A percentile compares a stretch with the other conserved stretches of the same genome.
phyloP scores from a whole-genome alignment of 2,329 filamentous ascomycete species.

The Verticillium nubilum region DNA sequence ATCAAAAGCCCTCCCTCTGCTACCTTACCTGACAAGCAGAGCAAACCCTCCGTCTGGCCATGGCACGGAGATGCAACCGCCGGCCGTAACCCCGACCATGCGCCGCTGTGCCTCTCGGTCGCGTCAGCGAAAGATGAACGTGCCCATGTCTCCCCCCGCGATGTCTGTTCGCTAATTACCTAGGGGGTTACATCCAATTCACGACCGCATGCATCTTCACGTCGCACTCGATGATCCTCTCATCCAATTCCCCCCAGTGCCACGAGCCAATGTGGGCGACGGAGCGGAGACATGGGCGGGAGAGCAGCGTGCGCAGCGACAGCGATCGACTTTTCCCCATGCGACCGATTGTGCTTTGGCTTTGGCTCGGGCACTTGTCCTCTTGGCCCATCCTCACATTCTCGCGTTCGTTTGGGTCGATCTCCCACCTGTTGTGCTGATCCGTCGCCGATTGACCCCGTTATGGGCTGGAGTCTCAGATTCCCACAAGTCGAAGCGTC shows the following conservation, averaged over 20 bases:
- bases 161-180: background rate
- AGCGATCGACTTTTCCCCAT: background rate
- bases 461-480: background rate
- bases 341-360: no score
- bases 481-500: background rate
- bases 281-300: background rate
- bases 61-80: background rate
- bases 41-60: no score
- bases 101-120: background rate
- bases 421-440: background rate
- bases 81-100: background rate
- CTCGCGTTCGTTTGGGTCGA: background rate
- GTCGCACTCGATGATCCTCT: background rate
- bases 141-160: background rate
- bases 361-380: background rate
- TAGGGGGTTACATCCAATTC: background rate
- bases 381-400: background rate
- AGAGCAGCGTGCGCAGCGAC: background rate
- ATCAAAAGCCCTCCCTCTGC: no score
- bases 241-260: background rate
- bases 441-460: background rate
- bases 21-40: no score
- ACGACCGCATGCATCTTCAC: background rate
- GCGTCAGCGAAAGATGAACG: background rate
- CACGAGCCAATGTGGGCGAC: background rate